These are phyloP conservation scores for Mycena rosella DNA, from an alignment of 768 basidiomycete species.

Conservation along the genomic window DNA sequence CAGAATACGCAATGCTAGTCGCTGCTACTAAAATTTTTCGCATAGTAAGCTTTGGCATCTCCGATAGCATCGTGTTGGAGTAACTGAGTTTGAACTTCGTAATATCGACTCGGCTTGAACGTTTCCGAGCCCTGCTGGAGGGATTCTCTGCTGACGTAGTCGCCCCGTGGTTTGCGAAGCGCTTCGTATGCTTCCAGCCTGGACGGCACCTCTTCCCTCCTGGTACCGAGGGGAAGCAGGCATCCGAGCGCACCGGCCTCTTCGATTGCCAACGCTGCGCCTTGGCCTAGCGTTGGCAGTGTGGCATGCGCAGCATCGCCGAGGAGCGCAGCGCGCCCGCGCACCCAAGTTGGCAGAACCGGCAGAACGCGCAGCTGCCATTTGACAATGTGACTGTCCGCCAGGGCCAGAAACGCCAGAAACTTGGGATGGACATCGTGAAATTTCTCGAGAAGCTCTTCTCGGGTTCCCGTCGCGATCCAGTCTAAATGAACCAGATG, in stretches of 20 bases:
- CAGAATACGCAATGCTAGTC: neutral
- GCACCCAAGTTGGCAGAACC: too few relatives aligned
- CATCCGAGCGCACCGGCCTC: too few relatives aligned
- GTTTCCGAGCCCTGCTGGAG: slow-evolving; percentile 6
- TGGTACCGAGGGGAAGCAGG: too few relatives aligned
- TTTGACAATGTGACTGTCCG: too few relatives aligned
- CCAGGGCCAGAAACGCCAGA: too few relatives aligned
- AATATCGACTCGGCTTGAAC: slow-evolving; percentile 11
- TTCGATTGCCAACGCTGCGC: too few relatives aligned
- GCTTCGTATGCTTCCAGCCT: slow-evolving; percentile 25
- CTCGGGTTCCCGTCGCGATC: slow-evolving; percentile 12
- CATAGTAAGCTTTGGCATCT: slow-evolving; percentile 21
- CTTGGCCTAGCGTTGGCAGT: too few relatives aligned
- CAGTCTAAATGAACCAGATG: slow-evolving; percentile 4
- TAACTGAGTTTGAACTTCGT: slow-evolving; percentile 19
- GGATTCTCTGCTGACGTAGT: too few relatives aligned
- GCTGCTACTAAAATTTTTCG: slow-evolving; percentile 6
- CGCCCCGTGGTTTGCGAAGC: slow-evolving; percentile 28
- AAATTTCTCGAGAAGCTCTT: slow-evolving; percentile 11
- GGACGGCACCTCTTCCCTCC: slow-evolving; percentile 21
- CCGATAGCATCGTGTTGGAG: slow-evolving; percentile 16
- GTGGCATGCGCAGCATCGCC: too few relatives aligned
- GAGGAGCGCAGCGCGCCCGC: too few relatives aligned
- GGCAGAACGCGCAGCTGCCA: too few relatives aligned
- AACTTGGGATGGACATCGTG: slow-evolving; percentile 26